Conservation (phyloP, 2,329 filamentous ascomycete genomes). For the Westerdykella ornata region DNA sequence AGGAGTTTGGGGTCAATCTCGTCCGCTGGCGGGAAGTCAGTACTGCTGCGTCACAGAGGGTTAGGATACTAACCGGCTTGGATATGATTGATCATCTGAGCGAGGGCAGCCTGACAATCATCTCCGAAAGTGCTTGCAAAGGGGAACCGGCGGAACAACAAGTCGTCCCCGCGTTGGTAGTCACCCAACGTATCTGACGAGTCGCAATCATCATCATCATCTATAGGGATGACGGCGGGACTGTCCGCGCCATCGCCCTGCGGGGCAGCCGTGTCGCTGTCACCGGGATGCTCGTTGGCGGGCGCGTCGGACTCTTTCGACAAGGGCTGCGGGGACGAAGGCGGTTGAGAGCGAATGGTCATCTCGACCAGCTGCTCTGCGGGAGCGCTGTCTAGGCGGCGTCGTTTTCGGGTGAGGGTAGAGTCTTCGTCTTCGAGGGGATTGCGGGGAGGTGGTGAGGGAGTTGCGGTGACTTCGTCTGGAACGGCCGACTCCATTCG, state of each 20-base stretch:
- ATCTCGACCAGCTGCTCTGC: conserved; percentile 33
- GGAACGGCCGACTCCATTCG: conserved; percentile 28
- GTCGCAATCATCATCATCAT: conserved; percentile 31
- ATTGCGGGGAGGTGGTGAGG: conserved; percentile 25
- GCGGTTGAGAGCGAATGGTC: conserved; percentile 35
- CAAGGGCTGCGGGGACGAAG: conserved; percentile 22
- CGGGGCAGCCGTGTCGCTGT: conserved; percentile 3
- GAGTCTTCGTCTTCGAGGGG: conserved; percentile 41
- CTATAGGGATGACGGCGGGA: conserved; percentile 36
- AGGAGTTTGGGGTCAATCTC: conserved; percentile 3
- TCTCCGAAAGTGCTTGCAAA: conserved; percentile 8
- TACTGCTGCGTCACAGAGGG: not conserved
- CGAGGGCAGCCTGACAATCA: conserved; percentile 13
- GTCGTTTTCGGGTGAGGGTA: conserved; percentile 43
- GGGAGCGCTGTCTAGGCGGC: conserved; percentile 35
- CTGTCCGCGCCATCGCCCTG: conserved; percentile 15
- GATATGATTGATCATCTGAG: conserved; percentile 20
- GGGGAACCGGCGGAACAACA: conserved; percentile 30
- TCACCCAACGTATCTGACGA: conserved; percentile 15
- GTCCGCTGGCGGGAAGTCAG: conserved; percentile 15
- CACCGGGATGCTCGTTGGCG: conserved; percentile 8
- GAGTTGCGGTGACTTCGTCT: conserved; percentile 11
- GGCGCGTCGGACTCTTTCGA: conserved; percentile 10
- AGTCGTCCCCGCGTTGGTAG: conserved; percentile 16
- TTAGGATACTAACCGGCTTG: conserved; percentile 16